Percentiles rank a stretch among this genome's conserved stretches.
Conservation (phyloP, 768 basidiomycete species). For the Leccinum arenicola region DNA sequence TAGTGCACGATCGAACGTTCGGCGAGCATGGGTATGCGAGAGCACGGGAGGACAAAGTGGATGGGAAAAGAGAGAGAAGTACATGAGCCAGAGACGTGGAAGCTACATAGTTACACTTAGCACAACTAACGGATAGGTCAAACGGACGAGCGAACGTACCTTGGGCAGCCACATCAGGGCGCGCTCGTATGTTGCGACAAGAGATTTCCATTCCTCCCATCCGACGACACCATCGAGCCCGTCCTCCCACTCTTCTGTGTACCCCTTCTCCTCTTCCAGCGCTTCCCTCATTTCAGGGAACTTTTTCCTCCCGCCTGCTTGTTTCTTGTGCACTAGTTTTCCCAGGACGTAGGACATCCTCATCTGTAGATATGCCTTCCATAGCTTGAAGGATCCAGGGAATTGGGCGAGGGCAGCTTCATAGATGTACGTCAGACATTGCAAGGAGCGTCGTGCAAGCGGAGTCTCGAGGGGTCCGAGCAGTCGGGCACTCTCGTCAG, state of each 20-base stretch:
- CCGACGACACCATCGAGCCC: conserved; percentile 88
- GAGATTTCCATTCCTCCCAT: conserved; percentile 91
- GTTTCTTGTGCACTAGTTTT: conserved; percentile 64
- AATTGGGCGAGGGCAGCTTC: conserved; percentile 88
- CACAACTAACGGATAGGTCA: background rate
- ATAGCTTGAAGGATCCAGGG: conserved; percentile 88
- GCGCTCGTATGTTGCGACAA: conserved; percentile 87
- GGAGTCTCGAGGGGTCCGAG: conserved; percentile 81
- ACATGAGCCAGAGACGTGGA: conserved; percentile 92
- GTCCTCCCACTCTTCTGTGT: conserved; percentile 81
- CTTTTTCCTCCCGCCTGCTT: conserved; percentile 87
- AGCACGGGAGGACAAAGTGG: conserved; percentile 82
- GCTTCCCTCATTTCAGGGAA: conserved; percentile 88
- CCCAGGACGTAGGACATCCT: conserved; percentile 88
- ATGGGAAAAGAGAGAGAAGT: conserved; percentile 86
- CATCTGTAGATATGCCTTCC: conserved; percentile 88
- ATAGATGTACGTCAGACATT: conserved; percentile 88
- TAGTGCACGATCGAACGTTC: conserved; percentile 91
- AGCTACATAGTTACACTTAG: conserved; percentile 47
- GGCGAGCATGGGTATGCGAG: conserved; percentile 86
- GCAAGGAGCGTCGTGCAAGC: conserved; percentile 69
- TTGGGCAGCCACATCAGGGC: conserved; percentile 93
- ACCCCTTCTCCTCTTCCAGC: conserved; percentile 78
- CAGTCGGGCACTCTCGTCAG: conserved; percentile 51
- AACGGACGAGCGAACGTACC: conserved; percentile 41